Evolutionary conservation across 2,329 filamentous ascomycete species (phyloP), one percentile per base, ranked within the genome.

Genomic region (Scedosporium minutisporum): DNA sequence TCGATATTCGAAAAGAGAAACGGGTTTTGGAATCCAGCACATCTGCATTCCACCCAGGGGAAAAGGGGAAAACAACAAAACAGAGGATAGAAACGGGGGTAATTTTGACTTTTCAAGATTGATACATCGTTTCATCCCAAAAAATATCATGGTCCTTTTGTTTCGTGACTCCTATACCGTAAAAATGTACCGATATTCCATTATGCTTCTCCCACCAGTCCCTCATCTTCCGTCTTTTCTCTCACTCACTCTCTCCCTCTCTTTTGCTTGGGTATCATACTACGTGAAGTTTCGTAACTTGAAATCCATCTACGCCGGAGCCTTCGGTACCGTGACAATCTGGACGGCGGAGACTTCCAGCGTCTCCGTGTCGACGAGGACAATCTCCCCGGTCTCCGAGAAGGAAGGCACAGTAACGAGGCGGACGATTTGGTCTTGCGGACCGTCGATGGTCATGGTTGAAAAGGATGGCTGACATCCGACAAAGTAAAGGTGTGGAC

Each of bases 401-500:
- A 97, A 99, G 23, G 83, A 87, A 0, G 96, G 96, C 46, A 99
- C 83, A 0, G 90, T 82, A n/a, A 99, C 78, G 3, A 97, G 77
- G 51, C 91, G 82, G 7, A 96, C 89, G 18, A 77, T 76, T 72
- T 96, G 88, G 0, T 86, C 87, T 1, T 85, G 79, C 0, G 81
- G 79, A 0, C 88, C 88, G 51, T 87, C 77, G 42, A 96, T 87
- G 1, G 88, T 73, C 33, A 82, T 84, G 2, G 88, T 93, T 60
- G 85, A 87, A 72, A 96, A 96, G 61, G 80, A 80, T 2, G 91
- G 87, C 73, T 96, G 92, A 68, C 89, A 92, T 16, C 93, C 93
- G 1, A 90, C 88, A 72, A 99, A 91, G 76, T 91, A 97, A 38
- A 99, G 79, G 70, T 99, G 93, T 2, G 95, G 95, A 65, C 91